Percentiles rank a stretch among this genome's conserved stretches.
phyloP scores from a whole-genome alignment of 768 basidiomycete species.

The Amanita rubescens region DNA sequence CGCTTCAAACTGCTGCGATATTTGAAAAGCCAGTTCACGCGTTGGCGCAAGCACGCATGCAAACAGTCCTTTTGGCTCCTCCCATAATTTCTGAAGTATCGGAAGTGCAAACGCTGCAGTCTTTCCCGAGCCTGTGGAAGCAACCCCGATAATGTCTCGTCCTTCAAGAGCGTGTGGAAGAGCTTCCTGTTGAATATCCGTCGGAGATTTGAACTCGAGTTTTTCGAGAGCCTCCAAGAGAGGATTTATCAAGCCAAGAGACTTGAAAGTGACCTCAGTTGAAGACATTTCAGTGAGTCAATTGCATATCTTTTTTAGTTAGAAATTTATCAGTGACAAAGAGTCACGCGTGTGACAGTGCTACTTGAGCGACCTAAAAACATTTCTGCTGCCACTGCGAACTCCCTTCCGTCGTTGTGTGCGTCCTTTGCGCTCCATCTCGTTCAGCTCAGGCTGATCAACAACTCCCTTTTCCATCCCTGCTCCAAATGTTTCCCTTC shows the following conservation, averaged over 20 bases:
- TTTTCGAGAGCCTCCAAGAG: constrained; percentile 80
- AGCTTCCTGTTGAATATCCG: constrained; percentile 81
- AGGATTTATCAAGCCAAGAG: constrained; percentile 84
- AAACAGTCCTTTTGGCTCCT: constrained; percentile 88
- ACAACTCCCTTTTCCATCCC: constrained; percentile 80
- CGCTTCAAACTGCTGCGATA: constrained; percentile 92
- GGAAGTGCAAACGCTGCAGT: constrained; percentile 96
- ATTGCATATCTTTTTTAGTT: too few species aligned
- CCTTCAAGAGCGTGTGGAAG: constrained; percentile 88
- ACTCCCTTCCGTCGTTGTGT: constrained; percentile 68
- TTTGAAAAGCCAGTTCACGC: constrained; percentile 97
- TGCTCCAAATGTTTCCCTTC: constrained; percentile 75
- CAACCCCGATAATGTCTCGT: constrained; percentile 96
- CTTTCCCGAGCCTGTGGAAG: constrained; percentile 95
- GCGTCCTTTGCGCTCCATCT: constrained; percentile 72
- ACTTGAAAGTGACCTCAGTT: constrained; percentile 55
- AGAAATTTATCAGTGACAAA: neutral
- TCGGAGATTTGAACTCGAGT: constrained; percentile 78
- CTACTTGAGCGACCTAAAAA: constrained; percentile 39
- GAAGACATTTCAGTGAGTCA: too few species aligned
- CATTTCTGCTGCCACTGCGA: constrained; percentile 88
- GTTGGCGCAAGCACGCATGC: constrained; percentile 94
- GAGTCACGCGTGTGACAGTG: neutral
- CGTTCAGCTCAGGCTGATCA: constrained; percentile 44
- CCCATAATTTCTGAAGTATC: constrained; percentile 94